Evolutionary conservation across 176 grass and related monocot genomes (phyloP), one percentile per base, ranked within the genome.

Genomic region (Saccharum officinarum): DNA sequence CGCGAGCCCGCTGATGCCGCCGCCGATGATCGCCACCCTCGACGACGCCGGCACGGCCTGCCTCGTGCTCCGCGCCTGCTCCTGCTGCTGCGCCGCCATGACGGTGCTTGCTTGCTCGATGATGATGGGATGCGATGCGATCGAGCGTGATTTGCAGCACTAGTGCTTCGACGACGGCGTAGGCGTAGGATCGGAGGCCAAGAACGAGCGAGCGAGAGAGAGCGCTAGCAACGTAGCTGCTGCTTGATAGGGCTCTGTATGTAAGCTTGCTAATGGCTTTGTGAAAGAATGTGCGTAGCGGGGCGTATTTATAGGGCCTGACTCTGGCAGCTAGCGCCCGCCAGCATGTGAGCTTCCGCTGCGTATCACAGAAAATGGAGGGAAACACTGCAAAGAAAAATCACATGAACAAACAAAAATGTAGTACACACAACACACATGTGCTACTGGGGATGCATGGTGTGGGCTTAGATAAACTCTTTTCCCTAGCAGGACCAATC

Each of bases 11-110:
- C 96, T 98, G 57, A 98, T 90, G 34, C 97, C 97, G 38, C 91
- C 86, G 20, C 97, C 97, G 63, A 98, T 87, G 86, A 98, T 98
- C 47, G 93, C 97, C 78, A 98, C 93, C 79, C 90, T 89, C 20
- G 88, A 82, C 47, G 17, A 37, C 8, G 73, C n/a, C 16, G 77
- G 82, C 75, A 88, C 80, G 23, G 12, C 61, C 69, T 74, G 78
- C 83, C 91, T 91, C 68, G 82, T 80, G 52, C 78, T 14, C 83
- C 87, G 82, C 1, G 8, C 59, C 47, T 85, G 50, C 44, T 71
- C 46, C 70, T 47, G 70, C 49, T 81, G 76, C 59, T 10, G 17
- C 13, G 37, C 26, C 57, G 68, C 87, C 78, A 49, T 76, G 69
- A 39, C 13, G 62, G 26, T 15, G 26, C 25, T 66, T 5, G 62